A percentile compares a stretch with the other conserved stretches of the same genome.
Conservation (phyloP, 768 basidiomycete genomes). For the Lenzites betulinus region DNA sequence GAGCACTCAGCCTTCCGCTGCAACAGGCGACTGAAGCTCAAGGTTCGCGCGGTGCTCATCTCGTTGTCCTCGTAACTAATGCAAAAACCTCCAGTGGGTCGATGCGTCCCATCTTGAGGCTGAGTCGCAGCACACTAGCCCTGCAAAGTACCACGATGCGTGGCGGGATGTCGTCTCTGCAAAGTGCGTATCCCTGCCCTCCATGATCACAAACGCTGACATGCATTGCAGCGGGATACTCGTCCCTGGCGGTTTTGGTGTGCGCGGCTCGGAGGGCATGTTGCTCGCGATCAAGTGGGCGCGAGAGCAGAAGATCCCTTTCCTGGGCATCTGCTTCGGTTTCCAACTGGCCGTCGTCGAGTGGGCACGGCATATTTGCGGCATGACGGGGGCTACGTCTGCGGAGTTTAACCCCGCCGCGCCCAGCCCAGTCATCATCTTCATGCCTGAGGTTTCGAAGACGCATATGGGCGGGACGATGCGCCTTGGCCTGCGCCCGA, state of each 20-base stretch:
- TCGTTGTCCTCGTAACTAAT: no score
- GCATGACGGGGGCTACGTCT: slow-evolving; percentile 81
- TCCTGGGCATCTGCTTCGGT: slow-evolving; percentile 95
- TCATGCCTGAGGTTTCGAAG: slow-evolving; percentile 99
- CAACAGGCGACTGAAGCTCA: slow-evolving; percentile 76
- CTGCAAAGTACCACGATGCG: slow-evolving; percentile 92
- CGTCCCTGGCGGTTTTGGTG: slow-evolving; percentile 95
- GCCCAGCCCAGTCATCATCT: slow-evolving; percentile 78
- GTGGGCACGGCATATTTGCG: slow-evolving; percentile 86
- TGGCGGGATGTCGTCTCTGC: slow-evolving; percentile 93
- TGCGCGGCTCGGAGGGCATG: slow-evolving; percentile 96
- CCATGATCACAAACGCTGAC: not conserved
- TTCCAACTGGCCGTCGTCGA: slow-evolving; percentile 98
- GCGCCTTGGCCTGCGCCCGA: slow-evolving; percentile 97
- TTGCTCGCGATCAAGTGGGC: slow-evolving; percentile 98
- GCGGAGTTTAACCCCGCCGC: slow-evolving; percentile 71
- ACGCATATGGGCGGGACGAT: slow-evolving; percentile 99
- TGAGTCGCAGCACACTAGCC: slow-evolving; percentile 73
- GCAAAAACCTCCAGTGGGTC: slow-evolving; percentile 69
- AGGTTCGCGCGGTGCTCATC: slow-evolving; percentile 48
- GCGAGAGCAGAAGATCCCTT: slow-evolving; percentile 91
- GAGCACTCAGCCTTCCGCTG: slow-evolving; percentile 97
- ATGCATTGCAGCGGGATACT: slow-evolving; percentile 75
- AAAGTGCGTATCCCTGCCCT: slow-evolving; percentile 50
- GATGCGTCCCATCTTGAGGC: slow-evolving; percentile 91